Evolutionary conservation across 768 basidiomycete species (phyloP), one percentile per base, ranked within the genome.

Genomic region (Amanita subjunquillea): DNA sequence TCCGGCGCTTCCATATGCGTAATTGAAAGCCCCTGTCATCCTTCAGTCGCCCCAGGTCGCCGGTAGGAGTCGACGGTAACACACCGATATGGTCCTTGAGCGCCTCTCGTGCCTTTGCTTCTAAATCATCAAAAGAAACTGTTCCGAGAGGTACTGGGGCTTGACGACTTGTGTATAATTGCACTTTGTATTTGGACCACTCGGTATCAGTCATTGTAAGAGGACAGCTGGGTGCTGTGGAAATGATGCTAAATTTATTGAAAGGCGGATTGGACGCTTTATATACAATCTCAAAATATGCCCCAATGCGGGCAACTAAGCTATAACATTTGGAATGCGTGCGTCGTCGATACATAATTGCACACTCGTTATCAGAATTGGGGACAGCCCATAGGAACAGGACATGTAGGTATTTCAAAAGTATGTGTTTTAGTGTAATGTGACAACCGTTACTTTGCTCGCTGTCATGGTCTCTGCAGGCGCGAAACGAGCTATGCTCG

Each of bases 1-100:
- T 1, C 91, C 91, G 8, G 91, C 90, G 56, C 80, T 87, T 39
- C 87, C 87, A 52, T 77, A 78, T 2, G 83, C 82, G 60, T 91
- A 93, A 68, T 80, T 72, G 68, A 83, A 93, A 7, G 86, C 66
- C 52, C 81, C 87, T 72, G 40, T 39, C 12, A 38, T 29, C 23
- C 15, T 22, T 47, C 5, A 39, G 30, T 17, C 6, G 8, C 8
- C n/a, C 25, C 13, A 37, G n/a, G 13, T 17, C 29, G 3, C n/a
- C 2, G 12, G 8, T 2, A 9, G 20, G 7, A 27, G 22, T 48
- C 20, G 12, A 27, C 7, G 30, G 27, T 25, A 17, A 52, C 75
- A 48, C 60, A 80, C 85, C 75, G 43, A 70, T 69, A 53, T 78
- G 66, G 51, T 81, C 69, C 59, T 82, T 82, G 57, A 83, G 69